These are phyloP conservation scores for Vinca minor DNA, from an alignment of 257 asterid species.

Conservation along the genomic window DNA sequence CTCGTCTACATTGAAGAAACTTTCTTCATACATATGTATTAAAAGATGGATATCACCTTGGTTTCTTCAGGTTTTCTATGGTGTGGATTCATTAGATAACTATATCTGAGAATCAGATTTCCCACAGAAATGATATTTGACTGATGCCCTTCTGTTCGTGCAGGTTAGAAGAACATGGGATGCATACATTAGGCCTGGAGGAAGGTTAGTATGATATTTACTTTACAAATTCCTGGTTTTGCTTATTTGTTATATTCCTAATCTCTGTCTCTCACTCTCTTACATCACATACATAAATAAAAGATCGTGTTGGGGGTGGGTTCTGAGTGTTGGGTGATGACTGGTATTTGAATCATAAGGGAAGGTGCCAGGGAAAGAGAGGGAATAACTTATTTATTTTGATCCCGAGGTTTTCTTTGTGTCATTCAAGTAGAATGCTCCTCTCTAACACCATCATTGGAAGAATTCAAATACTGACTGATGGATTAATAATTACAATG, in stretches of 20 bases:
- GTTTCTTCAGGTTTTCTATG: background rate
- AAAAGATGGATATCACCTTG: background rate
- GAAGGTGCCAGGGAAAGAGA: background rate
- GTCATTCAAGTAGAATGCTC: background rate
- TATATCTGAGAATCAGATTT: background rate
- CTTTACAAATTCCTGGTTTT: background rate
- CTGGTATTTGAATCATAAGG: background rate
- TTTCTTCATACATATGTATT: background rate
- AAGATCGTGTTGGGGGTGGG: background rate
- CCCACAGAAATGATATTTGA: background rate
- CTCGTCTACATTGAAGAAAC: background rate
- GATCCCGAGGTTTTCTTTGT: background rate
- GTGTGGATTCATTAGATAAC: background rate
- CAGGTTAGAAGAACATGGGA: constrained; percentile 98
- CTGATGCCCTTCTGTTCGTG: constrained; percentile 17
- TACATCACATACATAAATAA: background rate
- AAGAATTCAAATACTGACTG: background rate
- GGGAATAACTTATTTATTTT: background rate
- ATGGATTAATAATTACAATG: background rate
- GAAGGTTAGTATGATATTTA: constrained; percentile 48
- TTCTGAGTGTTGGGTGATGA: no score
- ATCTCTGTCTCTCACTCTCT: background rate
- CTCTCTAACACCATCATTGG: background rate
- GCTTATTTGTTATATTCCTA: background rate
- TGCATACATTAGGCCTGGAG: constrained; percentile 81